Percentiles rank a stretch among this genome's conserved stretches.
These are phyloP conservation scores for Neoboletus brunneissimus DNA, from an alignment of 768 basidiomycete genomes.

Conservation along the genomic window DNA sequence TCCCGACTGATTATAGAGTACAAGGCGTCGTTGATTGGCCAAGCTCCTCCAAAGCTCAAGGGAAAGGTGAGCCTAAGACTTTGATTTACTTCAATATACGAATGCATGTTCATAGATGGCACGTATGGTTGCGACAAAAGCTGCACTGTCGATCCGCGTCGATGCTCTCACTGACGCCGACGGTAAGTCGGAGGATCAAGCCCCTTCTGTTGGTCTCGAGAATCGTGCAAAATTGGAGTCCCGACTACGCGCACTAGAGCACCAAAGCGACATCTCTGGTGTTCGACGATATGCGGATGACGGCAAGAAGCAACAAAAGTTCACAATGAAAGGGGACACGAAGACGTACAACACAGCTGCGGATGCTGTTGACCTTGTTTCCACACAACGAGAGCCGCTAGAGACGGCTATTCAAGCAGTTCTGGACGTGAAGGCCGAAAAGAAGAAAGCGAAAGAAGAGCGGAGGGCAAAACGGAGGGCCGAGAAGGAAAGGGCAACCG, in stretches of 20 bases:
- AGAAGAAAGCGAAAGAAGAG: conserved; percentile 78
- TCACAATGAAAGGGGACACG: conserved; percentile 77
- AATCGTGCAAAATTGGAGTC: conserved; percentile 96
- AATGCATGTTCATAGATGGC: conserved; percentile 67
- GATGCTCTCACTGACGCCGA: conserved; percentile 94
- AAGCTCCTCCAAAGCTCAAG: conserved; percentile 96
- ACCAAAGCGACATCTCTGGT: conserved; percentile 69
- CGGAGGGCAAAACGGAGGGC: conserved; percentile 62
- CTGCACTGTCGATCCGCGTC: conserved; percentile 94
- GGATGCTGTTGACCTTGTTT: conserved; percentile 78
- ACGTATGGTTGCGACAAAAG: conserved; percentile 99
- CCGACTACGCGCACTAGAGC: conserved; percentile 84
- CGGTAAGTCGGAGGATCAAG: conserved; percentile 77
- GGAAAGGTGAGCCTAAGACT: conserved; percentile 63
- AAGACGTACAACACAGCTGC: conserved; percentile 85
- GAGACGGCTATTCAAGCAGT: conserved; percentile 72
- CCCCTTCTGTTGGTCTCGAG: conserved; percentile 87
- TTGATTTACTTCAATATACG: neutral
- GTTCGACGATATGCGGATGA: conserved; percentile 64
- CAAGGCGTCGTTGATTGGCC: conserved; percentile 91
- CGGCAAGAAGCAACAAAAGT: conserved; percentile 70
- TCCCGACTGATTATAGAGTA: conserved; percentile 3
- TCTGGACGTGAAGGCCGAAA: conserved; percentile 84
- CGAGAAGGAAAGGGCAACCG: conserved; percentile 49
- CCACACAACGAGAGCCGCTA: conserved; percentile 83